These are phyloP conservation scores for Russula abietina DNA, from an alignment of 768 basidiomycete genomes.

Conservation along the genomic window DNA sequence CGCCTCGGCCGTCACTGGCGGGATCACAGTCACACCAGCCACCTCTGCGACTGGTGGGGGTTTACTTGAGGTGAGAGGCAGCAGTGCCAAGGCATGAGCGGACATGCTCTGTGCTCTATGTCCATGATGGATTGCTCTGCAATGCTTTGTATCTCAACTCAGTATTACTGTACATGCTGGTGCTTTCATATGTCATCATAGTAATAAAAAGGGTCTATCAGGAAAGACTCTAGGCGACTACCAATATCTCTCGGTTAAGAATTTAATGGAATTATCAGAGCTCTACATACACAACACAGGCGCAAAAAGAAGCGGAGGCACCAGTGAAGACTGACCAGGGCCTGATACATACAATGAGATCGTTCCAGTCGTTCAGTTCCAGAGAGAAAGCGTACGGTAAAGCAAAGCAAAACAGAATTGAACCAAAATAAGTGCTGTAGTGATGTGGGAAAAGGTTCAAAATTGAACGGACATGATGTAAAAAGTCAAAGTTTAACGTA, in stretches of 20 bases:
- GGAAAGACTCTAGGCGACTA: too few relatives aligned
- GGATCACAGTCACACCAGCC: neutral
- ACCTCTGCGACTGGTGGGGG: neutral
- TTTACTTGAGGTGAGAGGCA: neutral
- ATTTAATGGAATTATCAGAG: slow-evolving; percentile 1
- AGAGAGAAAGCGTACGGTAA: neutral
- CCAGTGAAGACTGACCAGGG: neutral
- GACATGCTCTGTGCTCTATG: neutral
- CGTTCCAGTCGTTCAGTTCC: slow-evolving; percentile 12
- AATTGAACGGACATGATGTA: neutral
- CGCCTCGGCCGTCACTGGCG: neutral
- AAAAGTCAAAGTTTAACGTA: slow-evolving; percentile 9
- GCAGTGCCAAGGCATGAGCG: slow-evolving; percentile 4
- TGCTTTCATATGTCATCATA: neutral
- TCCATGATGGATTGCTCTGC: neutral
- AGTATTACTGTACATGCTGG: neutral
- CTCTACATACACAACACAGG: slow-evolving; percentile 6
- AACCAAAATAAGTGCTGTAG: neutral
- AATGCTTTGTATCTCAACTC: neutral
- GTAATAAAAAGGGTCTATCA: neutral
- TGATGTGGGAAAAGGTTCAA: neutral
- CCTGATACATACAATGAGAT: slow-evolving; percentile 14
- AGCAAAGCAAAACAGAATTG: neutral
- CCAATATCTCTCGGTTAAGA: neutral
- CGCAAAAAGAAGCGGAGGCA: neutral